A percentile compares a stretch with the other conserved stretches of the same genome.
Evolutionary conservation across 495 filamentous ascomycete genomes (phyloP).

Genomic region (Xylaria curta): DNA sequence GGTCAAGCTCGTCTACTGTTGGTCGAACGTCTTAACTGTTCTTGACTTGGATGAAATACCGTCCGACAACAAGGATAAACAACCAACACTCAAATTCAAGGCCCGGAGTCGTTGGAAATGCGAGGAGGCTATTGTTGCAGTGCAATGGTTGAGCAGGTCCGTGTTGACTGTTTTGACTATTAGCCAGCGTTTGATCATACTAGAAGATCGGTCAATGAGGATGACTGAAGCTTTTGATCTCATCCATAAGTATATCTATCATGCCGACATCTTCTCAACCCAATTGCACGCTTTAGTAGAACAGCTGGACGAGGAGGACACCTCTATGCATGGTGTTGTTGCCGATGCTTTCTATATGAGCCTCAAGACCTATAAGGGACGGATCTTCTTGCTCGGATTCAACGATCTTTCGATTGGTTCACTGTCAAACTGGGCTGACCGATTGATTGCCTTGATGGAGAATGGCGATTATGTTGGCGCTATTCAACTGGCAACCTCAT

Average conservation of each 20-base stretch:
- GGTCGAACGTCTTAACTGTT: conserved; percentile 94
- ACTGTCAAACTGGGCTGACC: conserved; percentile 97
- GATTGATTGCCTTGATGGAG: conserved; percentile 94
- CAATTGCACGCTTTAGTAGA: conserved; percentile 87
- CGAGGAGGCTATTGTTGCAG: conserved; percentile 93
- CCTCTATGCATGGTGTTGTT: conserved; percentile 91
- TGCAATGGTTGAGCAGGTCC: conserved; percentile 96
- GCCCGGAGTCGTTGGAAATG: conserved; percentile 89
- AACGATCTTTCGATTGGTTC: conserved; percentile 88
- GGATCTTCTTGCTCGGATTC: conserved; percentile 88
- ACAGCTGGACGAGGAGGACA: conserved; percentile 84
- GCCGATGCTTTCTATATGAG: conserved; percentile 99
- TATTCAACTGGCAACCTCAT: conserved; percentile 86
- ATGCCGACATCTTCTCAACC: conserved; percentile 82
- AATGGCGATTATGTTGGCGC: conserved; percentile 91
- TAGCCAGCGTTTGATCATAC: conserved; percentile 87
- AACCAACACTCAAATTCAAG: conserved; percentile 77
- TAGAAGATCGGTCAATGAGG: conserved; percentile 87
- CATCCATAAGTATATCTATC: conserved; percentile 89
- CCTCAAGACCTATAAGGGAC: conserved; percentile 92
- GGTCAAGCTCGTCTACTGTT: conserved; percentile 95
- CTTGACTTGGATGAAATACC: conserved; percentile 81
- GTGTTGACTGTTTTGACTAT: conserved; percentile 91
- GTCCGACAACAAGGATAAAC: conserved; percentile 70
- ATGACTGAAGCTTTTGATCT: conserved; percentile 95